Base-by-base conservation (phyloP, 2,329 filamentous ascomycete genomes). In the Stemphylium lycopersici region DNA sequence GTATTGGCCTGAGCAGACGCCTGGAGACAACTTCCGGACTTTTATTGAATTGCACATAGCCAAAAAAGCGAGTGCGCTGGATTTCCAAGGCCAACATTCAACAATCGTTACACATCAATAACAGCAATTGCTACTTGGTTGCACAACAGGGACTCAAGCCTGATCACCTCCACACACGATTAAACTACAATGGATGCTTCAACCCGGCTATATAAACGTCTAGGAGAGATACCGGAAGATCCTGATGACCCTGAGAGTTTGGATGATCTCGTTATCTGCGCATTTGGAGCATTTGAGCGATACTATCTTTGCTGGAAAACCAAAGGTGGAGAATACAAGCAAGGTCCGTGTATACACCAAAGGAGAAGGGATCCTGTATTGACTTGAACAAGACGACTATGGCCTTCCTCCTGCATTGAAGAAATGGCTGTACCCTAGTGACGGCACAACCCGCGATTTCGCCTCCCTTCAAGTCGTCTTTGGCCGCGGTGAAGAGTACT, bases 301-400 rank as follows among this genome's bases (percentile, higher is more conserved):
- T 76, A 76, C 48, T 77, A 76, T 42, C 63, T 77, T 6, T 76
- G 74, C 48, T 77, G 73, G 75, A 75, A 69, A 52, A 76, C 68
- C 15, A 63, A 60, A 34, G 59, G 61, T 15, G 74, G 75, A 6
- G 61, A 70, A 24, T 76, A 69, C 44, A 66, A 62, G 40, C 74
- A 76, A 70, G 74, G 74, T 75, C 50, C 31, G 59, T 22, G 45
- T 24, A 47, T 22, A 6, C 20, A 10, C 1, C 16, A 18, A 15
- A 3, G n/a, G 15, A 2, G 15, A 12, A 6, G 1, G 8, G 1
- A 3, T 13, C 18, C 3, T 15, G 11, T 13, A 29, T 41, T 53
- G 20, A 61, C 11, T 24, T 2, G 8, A 16, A 1, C 2, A 16
- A 77, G 75, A 75, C 59, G 63, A 69, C 37, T 69, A 74, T 39